Evolutionary conservation across 2,329 filamentous ascomycete species (phyloP), one percentile per base, ranked within the genome.

Genomic region (Pseudogymnoascus sp.): DNA sequence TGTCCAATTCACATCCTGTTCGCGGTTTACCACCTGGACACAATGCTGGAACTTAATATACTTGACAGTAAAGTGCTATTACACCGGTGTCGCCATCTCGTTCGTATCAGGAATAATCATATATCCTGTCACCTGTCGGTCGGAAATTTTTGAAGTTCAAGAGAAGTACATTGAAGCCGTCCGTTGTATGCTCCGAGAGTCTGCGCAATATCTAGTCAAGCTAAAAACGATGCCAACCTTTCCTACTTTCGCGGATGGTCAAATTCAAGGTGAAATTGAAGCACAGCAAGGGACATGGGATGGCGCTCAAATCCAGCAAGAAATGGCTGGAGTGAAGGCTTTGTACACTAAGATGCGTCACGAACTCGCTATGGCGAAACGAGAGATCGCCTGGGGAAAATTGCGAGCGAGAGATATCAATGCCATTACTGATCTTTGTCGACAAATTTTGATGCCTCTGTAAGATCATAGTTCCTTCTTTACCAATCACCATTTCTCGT

Each of bases 91-190:
- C 14, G 59, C 59, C n/a, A 61, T 61, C 59, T 61, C 59, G 29
- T 61, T 61, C n/a, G 34, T 61, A 39, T 61, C 59, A 18, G 59
- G 59, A 42, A 37, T 61, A 21, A 39, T 61, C 14, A 61, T 61
- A 61, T 61, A 61, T 39, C 59, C 59, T 16, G 59, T 61, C 59
- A 61, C 59, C 2, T 61, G 59, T 61, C 59, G 59, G 16, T 40
- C 59, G 36, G 59, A 61, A n/a, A 61, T 61, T 39, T 61, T 61
- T 21, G 59, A 61, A 61, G 36, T 61, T 26, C 59, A 61, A 61
- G 59, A 61, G 14, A 40, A 61, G 29, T 61, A 61, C 26, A 61
- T 61, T 61, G 59, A 39, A 21, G 26, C 59, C 10, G 29, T 42
- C 59, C 59, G 16, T 16, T n/a, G 14, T 21, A 61, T 61, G 34